phyloP scores from a whole-genome alignment of 257 asterid genomes.

The Linaria vulgaris region DNA sequence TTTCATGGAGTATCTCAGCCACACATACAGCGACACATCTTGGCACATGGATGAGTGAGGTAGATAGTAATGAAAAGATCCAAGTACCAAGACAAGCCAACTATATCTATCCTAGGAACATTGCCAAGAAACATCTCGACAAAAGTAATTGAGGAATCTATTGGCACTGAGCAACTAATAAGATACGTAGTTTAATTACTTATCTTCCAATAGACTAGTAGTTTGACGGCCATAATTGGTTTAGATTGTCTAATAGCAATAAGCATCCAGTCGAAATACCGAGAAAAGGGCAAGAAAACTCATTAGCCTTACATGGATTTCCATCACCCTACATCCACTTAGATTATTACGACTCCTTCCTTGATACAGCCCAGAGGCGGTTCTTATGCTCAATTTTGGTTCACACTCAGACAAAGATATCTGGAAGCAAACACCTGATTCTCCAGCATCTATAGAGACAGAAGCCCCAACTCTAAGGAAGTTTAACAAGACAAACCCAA shows the following conservation, averaged over 20 bases:
- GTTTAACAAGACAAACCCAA: background rate
- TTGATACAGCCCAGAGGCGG: constrained; percentile 4
- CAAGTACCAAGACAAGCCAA: background rate
- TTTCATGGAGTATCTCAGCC: background rate
- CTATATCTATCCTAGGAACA: constrained; percentile 1
- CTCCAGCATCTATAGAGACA: background rate
- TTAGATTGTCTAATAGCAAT: constrained; percentile 4
- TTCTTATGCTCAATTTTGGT: constrained; percentile 22
- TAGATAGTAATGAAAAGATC: constrained; percentile 5
- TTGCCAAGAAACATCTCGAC: constrained; percentile 1
- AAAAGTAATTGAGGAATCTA: background rate
- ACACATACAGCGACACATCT: background rate
- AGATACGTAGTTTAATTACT: background rate
- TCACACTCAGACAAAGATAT: constrained; percentile 3
- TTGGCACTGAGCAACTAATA: background rate
- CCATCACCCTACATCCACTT: background rate
- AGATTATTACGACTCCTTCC: constrained; percentile 6
- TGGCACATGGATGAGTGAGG: constrained; percentile 12
- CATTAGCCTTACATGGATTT: background rate
- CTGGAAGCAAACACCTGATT: constrained; percentile 23
- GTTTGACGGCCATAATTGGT: constrained; percentile 12
- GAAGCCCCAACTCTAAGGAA: constrained; percentile 2
- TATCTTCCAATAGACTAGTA: constrained; percentile 13
- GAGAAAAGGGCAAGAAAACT: constrained; percentile 5
- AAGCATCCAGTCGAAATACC: constrained; percentile 8